Conservation (phyloP, 1,139 yeast genomes). For the Nakaseomyces nivariensis region DNA sequence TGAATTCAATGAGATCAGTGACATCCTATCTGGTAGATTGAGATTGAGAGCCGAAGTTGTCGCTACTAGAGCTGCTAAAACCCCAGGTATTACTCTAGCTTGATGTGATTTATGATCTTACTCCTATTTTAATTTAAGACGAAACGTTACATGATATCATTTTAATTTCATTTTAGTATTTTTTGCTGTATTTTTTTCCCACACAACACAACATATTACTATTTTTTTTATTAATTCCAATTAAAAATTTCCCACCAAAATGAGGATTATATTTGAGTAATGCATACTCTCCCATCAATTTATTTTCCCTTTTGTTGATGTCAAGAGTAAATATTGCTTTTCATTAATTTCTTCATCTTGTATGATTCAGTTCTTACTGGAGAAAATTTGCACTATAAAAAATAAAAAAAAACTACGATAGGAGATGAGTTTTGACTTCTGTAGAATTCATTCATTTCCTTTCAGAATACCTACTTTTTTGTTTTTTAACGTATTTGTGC, state of each 20-base stretch:
- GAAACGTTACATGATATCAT: slow-evolving; percentile 5
- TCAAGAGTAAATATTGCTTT: no score
- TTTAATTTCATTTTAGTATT: slow-evolving; percentile 1
- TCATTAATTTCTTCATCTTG: not conserved
- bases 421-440: not conserved
- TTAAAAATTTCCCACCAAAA: not conserved
- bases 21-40: slow-evolving; percentile 60
- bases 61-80: slow-evolving; percentile 12
- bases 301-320: no score
- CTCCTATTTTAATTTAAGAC: slow-evolving; percentile 5
- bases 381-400: not conserved
- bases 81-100: not conserved
- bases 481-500: not conserved
- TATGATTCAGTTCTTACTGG: not conserved
- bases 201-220: no score
- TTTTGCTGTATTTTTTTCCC: slow-evolving; percentile 1
- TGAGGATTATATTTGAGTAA: not conserved
- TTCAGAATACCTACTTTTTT: not conserved
- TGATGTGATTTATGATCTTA: slow-evolving; percentile 5
- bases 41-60: slow-evolving; percentile 36
- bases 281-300: not conserved
- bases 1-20: slow-evolving; percentile 47
- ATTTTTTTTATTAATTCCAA: not conserved
- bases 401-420: not conserved
- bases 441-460: not conserved